Base-by-base conservation (phyloP, 2,329 filamentous ascomycete genomes). In the Aureobasidium pullulans region DNA sequence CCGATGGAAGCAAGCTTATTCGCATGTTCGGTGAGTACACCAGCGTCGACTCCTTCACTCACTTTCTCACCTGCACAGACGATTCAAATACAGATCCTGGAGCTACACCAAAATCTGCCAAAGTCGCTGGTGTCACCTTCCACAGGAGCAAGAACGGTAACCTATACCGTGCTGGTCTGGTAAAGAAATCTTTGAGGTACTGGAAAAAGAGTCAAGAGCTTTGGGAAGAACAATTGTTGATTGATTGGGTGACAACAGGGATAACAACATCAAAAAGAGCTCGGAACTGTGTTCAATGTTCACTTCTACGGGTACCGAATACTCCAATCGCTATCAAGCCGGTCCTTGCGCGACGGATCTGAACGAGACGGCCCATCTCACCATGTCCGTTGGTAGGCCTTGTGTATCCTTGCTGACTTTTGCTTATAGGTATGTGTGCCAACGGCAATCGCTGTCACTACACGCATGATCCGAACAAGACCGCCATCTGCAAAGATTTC, bases 401-500 rank as follows among this genome's bases (percentile, higher is more conserved):
- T 49, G 28, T 29, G 28, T 15, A 46, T 29, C 16, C 9, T 28
- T 49, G 40, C 59, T 57, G 39, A 61, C 59, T 50, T 16, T 23
- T 31, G 19, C 16, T 52, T 23, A 46, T 71, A 96, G 94, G 94
- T 76, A 87, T 86, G 64, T 99, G 94, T 73, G 79, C 84, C 59
- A 90, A 90, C 73, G 92, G 93, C 61, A 87, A 88, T 7, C 78
- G 76, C 49, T 99, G 94, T 74, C 86, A 83, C 59, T 94, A 88
- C 70, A 77, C 85, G 52, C 94, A 99, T 79, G 89, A 99, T 70
- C 83, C 88, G 43, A 79, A 84, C 70, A 96, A 90, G 76, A 89
- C 96, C 68, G 89, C 93, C 59, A 85, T 94, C 60, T 99, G 94
- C 84, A 94, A 90, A 74, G 86, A 89, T 57, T 91, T 88, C 71